phyloP scores from a whole-genome alignment of 2,329 filamentous ascomycete genomes.

The Juglanconis sp. region DNA sequence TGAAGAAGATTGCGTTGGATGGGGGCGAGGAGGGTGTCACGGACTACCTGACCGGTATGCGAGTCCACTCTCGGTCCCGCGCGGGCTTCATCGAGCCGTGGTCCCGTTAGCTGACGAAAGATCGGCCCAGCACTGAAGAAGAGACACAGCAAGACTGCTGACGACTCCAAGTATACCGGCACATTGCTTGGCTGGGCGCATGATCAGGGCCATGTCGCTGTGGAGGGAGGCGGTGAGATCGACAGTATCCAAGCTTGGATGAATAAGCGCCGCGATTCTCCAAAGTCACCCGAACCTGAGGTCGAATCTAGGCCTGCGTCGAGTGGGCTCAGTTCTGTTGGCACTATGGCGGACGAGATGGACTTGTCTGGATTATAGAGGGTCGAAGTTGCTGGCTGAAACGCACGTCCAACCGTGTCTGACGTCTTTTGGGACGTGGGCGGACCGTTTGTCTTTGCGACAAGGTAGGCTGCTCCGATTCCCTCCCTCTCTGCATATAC shows the following conservation, averaged over 20 bases:
- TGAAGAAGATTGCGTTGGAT: conserved; percentile 76
- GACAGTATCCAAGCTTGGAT: conserved; percentile 67
- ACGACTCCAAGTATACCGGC: conserved; percentile 80
- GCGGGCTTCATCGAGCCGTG: neutral
- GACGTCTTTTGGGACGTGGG: no score
- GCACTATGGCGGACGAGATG: conserved; percentile 45
- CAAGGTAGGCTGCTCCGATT: no score
- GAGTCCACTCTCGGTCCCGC: neutral
- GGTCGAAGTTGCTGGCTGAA: neutral
- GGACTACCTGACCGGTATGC: conserved; percentile 66
- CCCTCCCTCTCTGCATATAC: no score
- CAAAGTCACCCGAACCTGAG: conserved; percentile 23
- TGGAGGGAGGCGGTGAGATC: conserved; percentile 69
- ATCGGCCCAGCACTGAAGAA: conserved; percentile 66
- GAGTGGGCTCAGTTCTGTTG: conserved; percentile 56
- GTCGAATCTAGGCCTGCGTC: conserved; percentile 45
- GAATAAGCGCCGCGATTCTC: conserved; percentile 33
- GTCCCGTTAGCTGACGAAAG: conserved; percentile 28
- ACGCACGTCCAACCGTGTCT: no score
- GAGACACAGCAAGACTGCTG: conserved; percentile 85
- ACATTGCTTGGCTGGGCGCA: conserved; percentile 74
- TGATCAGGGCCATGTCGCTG: conserved; percentile 68
- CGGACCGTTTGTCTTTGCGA: no score
- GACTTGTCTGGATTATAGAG: conserved; percentile 35
- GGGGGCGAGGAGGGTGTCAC: conserved; percentile 56